Evolutionary conservation across 345 rosid genomes (phyloP).

Genomic region (Syzygium oleosum): DNA sequence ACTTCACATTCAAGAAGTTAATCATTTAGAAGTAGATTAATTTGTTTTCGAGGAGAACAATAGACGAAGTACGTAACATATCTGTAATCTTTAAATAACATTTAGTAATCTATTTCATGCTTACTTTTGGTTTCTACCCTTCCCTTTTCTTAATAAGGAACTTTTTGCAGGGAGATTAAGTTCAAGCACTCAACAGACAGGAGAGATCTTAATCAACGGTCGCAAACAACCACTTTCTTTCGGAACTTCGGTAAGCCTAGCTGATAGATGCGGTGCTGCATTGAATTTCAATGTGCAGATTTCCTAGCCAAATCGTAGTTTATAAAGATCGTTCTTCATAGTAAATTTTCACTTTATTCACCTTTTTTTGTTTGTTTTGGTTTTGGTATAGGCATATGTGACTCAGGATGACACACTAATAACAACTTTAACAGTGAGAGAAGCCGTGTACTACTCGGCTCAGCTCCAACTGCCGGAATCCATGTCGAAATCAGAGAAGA

Average conservation of each 20-base stretch:
- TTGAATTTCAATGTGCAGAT: background rate
- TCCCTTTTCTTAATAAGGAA: background rate
- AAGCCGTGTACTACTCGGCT: conserved; percentile 45
- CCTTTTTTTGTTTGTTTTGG: background rate
- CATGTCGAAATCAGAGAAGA: conserved; percentile 31
- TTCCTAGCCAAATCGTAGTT: background rate
- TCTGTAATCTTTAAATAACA: background rate
- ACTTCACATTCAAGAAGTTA: background rate
- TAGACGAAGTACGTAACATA: background rate
- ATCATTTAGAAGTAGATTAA: background rate
- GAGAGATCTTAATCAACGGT: conserved; percentile 40
- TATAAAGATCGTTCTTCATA: background rate
- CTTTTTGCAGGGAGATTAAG: background rate
- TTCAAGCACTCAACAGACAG: conserved; percentile 17
- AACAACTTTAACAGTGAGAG: conserved; percentile 1
- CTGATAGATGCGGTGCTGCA: background rate
- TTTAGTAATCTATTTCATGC: background rate
- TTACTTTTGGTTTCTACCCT: background rate
- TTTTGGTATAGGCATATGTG: conserved; percentile 5
- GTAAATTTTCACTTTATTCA: background rate
- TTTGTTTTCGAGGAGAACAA: background rate
- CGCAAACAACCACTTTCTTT: conserved; percentile 16
- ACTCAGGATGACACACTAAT: background rate
- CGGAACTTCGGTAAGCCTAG: background rate
- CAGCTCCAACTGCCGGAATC: conserved; percentile 42